phyloP scores from a whole-genome alignment of 768 basidiomycete genomes.

The Termitomyces sp. region DNA sequence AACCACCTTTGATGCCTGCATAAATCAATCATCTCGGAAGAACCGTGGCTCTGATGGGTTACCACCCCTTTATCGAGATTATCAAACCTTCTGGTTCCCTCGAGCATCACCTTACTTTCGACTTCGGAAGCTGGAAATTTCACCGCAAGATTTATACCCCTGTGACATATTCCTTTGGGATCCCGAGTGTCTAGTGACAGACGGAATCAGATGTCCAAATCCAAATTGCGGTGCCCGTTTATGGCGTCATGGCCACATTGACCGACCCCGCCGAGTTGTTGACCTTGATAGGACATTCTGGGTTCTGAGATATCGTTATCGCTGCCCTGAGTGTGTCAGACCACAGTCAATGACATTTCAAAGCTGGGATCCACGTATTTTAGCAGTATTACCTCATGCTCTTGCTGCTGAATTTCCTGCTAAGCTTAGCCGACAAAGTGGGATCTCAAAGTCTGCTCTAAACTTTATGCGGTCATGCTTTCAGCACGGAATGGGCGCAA shows the following conservation, averaged over 20 bases:
- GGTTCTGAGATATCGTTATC: slow-evolving; percentile 14
- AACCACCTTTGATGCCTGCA: background rate
- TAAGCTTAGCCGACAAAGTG: slow-evolving; percentile 18
- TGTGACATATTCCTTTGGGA: slow-evolving; percentile 15
- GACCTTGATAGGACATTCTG: slow-evolving; percentile 10
- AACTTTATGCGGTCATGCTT: slow-evolving; percentile 16
- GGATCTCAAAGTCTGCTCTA: slow-evolving; percentile 15
- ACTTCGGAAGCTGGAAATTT: background rate
- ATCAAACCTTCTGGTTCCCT: slow-evolving; percentile 5
- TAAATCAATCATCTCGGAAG: background rate
- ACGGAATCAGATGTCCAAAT: slow-evolving; percentile 10
- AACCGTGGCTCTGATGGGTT: background rate
- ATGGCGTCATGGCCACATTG: slow-evolving; percentile 6
- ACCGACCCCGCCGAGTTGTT: slow-evolving; percentile 10
- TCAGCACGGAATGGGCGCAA: slow-evolving; percentile 21
- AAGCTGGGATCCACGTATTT: slow-evolving; percentile 7
- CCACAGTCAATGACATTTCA: slow-evolving; percentile 1
- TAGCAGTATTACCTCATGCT: background rate
- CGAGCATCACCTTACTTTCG: background rate
- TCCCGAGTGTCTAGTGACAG: slow-evolving; percentile 1
- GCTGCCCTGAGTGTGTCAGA: slow-evolving; percentile 1
- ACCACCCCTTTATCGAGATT: slow-evolving; percentile 1
- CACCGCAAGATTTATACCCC: slow-evolving; percentile 7
- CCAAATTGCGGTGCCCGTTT: slow-evolving; percentile 2
- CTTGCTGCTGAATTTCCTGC: slow-evolving; percentile 17